Evolutionary conservation across 768 basidiomycete species (phyloP).

Genomic region (Collybiopsis confluens): DNA sequence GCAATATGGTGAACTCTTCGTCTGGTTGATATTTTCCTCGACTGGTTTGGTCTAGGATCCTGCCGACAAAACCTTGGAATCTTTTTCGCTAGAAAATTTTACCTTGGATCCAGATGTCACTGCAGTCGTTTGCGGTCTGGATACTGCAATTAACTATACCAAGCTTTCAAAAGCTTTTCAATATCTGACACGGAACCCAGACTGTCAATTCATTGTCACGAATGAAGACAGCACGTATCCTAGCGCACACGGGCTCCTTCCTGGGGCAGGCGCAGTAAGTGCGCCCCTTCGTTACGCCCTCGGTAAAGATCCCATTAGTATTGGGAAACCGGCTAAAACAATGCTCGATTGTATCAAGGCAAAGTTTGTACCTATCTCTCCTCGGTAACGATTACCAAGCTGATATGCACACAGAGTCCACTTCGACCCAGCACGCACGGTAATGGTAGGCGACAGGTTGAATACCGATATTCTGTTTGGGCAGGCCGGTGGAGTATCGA

Average conservation of each 20-base stretch:
- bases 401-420: conserved; percentile 53
- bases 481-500: conserved; percentile 76
- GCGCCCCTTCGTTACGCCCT: conserved; percentile 76
- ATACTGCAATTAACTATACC: conserved; percentile 84
- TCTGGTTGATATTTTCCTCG: not conserved
- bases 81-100: conserved; percentile 53
- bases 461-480: conserved; percentile 97
- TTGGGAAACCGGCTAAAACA: conserved; percentile 86
- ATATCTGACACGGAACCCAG: conserved; percentile 78
- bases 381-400: not conserved
- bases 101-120: conserved; percentile 72
- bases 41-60: conserved; percentile 57
- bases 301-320: conserved; percentile 65
- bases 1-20: not conserved
- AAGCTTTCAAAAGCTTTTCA: conserved; percentile 92
- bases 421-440: conserved; percentile 80
- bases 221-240: conserved; percentile 95
- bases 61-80: conserved; percentile 69
- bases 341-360: conserved; percentile 92
- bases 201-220: conserved; percentile 82
- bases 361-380: conserved; percentile 32
- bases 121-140: conserved; percentile 95
- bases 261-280: conserved; percentile 81
- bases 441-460: conserved; percentile 96
- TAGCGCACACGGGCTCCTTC: conserved; percentile 59